Percentiles rank a stretch among this genome's conserved stretches.
Evolutionary conservation across 192 early-diverging fungal genomes (phyloP).

Genomic region (Coemansia sp.): DNA sequence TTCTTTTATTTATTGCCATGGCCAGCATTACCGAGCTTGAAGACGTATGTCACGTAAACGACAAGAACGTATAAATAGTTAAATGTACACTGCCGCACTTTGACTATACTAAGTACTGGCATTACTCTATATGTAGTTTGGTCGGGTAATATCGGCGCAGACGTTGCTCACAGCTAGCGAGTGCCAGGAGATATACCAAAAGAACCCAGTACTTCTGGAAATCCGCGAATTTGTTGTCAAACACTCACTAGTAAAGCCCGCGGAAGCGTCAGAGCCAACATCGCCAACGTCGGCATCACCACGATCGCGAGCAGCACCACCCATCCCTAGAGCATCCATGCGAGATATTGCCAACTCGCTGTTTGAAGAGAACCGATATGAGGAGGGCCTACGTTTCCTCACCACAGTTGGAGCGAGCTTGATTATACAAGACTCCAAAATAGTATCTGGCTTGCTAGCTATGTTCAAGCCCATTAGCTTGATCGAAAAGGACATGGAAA

Average conservation of each 20-base stretch:
- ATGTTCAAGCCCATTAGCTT: slow-evolving; percentile 37
- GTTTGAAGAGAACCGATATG: slow-evolving; percentile 39
- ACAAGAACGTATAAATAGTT: background rate
- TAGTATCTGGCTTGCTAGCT: slow-evolving; percentile 27
- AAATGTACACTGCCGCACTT: background rate
- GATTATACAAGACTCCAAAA: slow-evolving; percentile 23
- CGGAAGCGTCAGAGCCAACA: background rate
- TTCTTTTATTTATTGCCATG: slow-evolving; percentile 3
- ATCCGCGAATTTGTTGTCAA: slow-evolving; percentile 39
- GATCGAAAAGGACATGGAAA: slow-evolving; percentile 38
- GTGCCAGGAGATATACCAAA: slow-evolving; percentile 28
- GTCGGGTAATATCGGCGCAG: background rate
- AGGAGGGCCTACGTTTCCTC: slow-evolving; percentile 46
- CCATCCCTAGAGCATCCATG: slow-evolving; percentile 18
- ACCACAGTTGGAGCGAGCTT: slow-evolving; percentile 3
- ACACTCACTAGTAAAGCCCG: background rate
- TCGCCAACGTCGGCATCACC: background rate
- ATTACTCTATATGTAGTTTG: slow-evolving; percentile 12
- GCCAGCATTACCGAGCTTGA: slow-evolving; percentile 1
- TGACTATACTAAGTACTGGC: background rate
- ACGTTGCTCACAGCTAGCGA: slow-evolving; percentile 11
- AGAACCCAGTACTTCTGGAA: slow-evolving; percentile 21
- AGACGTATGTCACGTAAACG: slow-evolving; percentile 5
- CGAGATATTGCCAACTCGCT: slow-evolving; percentile 38
- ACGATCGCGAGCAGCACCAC: slow-evolving; percentile 7